phyloP scores from a whole-genome alignment of 345 rosid genomes.

The Cardamine occulta region DNA sequence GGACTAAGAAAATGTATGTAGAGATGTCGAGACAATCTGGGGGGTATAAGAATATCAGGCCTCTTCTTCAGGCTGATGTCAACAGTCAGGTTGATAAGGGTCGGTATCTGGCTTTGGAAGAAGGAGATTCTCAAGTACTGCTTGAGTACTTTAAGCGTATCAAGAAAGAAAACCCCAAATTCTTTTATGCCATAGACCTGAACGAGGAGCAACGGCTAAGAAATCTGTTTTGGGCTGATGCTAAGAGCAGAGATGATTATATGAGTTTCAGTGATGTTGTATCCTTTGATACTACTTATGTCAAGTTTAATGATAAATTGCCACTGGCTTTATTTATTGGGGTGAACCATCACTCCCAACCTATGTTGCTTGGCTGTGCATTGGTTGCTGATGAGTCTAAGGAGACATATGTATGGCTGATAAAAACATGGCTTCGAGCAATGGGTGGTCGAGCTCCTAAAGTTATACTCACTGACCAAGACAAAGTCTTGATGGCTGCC shows the following conservation, averaged over 20 bases:
- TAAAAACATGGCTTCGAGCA: conserved; percentile 56
- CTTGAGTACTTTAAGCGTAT: conserved; percentile 55
- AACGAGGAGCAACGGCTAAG: conserved; percentile 51
- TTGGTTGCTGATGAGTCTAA: conserved; percentile 53
- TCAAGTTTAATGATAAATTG: conserved; percentile 53
- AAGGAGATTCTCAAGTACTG: conserved; percentile 53
- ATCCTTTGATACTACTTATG: conserved; percentile 54
- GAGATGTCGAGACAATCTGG: conserved; percentile 57
- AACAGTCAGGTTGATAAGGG: conserved; percentile 45
- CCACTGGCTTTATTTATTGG: conserved; percentile 54
- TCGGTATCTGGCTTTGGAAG: conserved; percentile 48
- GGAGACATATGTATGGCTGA: conserved; percentile 50
- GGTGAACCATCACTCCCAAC: conserved; percentile 54
- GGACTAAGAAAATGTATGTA: conserved; percentile 56
- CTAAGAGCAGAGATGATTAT: conserved; percentile 52
- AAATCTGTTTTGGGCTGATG: conserved; percentile 57
- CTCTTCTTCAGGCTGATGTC: conserved; percentile 32
- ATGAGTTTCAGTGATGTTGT: conserved; percentile 53
- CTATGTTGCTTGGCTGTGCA: conserved; percentile 55
- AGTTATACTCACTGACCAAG: conserved; percentile 55
- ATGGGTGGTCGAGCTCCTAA: conserved; percentile 53
- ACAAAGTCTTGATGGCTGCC: conserved; percentile 46
- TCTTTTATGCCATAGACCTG: conserved; percentile 53
- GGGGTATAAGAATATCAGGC: conserved; percentile 41
- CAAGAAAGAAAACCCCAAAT: conserved; percentile 54